These are phyloP conservation scores for Neoboletus magnificus DNA, from an alignment of 768 basidiomycete species.

Conservation along the genomic window DNA sequence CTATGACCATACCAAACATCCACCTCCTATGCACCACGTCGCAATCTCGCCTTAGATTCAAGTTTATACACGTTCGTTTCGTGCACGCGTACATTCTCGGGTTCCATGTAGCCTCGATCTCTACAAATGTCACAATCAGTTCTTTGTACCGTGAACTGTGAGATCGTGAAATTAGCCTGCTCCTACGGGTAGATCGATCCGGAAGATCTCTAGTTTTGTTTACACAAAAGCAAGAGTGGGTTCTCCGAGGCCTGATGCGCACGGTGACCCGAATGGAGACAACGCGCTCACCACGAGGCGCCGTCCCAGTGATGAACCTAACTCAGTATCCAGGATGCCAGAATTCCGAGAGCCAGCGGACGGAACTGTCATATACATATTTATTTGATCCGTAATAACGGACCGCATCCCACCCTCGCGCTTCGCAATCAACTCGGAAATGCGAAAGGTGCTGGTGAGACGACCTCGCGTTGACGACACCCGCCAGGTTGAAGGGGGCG, in stretches of 20 bases:
- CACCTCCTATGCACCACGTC: constrained; percentile 6
- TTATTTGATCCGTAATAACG: neutral
- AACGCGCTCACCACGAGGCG: constrained; percentile 29
- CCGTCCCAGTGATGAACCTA: constrained; percentile 16
- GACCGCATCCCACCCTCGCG: neutral
- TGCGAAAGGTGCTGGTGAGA: neutral
- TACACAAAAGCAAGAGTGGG: constrained; percentile 14
- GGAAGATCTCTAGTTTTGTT: constrained; percentile 17
- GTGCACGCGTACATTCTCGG: constrained; percentile 11
- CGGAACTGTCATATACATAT: neutral
- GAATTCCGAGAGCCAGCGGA: neutral
- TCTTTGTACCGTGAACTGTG: constrained; percentile 1
- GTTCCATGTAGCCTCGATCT: constrained; percentile 12
- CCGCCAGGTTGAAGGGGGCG: neutral
- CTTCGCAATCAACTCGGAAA: constrained; percentile 6
- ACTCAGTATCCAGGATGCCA: constrained; percentile 8
- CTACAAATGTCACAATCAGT: constrained; percentile 18
- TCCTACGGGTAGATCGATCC: constrained; percentile 14
- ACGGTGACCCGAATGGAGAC: constrained; percentile 10
- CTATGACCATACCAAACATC: neutral
- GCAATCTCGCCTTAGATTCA: constrained; percentile 10
- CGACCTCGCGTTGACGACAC: neutral
- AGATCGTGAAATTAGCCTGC: constrained; percentile 9
- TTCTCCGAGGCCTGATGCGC: constrained; percentile 27
- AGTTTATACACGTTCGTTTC: constrained; percentile 12